Evolutionary conservation across 805 yeast genomes (phyloP).

Genomic region (Lachancea fermentati): DNA sequence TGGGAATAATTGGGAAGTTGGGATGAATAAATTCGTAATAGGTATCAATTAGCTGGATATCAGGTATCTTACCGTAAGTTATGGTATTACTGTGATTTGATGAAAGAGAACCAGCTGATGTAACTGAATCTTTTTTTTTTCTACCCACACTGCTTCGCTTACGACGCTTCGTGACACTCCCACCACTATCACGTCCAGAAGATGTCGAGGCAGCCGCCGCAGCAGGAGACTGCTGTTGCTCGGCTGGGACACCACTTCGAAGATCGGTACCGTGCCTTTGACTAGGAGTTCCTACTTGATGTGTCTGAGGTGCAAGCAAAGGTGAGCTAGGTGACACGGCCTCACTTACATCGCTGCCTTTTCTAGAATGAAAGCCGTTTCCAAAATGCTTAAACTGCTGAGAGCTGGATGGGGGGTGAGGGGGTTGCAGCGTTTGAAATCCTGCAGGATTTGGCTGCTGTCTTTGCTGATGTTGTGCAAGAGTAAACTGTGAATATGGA

Average conservation of each 20-base stretch:
- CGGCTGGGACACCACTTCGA: background rate
- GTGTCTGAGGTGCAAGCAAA: slow-evolving; percentile 3
- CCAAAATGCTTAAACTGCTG: slow-evolving; percentile 15
- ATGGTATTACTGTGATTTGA: slow-evolving; percentile 6
- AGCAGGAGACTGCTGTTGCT: background rate
- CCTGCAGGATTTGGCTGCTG: slow-evolving; percentile 8
- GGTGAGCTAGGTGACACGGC: slow-evolving; percentile 29
- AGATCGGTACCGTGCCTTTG: background rate
- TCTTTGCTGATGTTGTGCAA: slow-evolving; percentile 10
- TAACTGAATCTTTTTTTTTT: slow-evolving; percentile 1
- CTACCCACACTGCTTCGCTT: slow-evolving; percentile 8
- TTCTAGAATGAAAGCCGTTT: slow-evolving; percentile 27
- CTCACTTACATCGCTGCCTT: slow-evolving; percentile 28
- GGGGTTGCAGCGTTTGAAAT: background rate
- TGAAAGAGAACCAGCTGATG: background rate
- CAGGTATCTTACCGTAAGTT: slow-evolving; percentile 27
- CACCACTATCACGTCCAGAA: background rate
- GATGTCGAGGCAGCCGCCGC: background rate
- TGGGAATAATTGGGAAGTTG: slow-evolving; percentile 35
- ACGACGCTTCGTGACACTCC: slow-evolving; percentile 5
- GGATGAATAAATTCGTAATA: slow-evolving; percentile 44
- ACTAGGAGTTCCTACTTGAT: background rate
- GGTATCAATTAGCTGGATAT: slow-evolving; percentile 38
- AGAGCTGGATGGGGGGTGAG: background rate
- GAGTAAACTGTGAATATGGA: slow-evolving; percentile 11